These are phyloP conservation scores for Talaromyces sp. DNA, from an alignment of 2,329 filamentous ascomycete genomes.

Conservation along the genomic window DNA sequence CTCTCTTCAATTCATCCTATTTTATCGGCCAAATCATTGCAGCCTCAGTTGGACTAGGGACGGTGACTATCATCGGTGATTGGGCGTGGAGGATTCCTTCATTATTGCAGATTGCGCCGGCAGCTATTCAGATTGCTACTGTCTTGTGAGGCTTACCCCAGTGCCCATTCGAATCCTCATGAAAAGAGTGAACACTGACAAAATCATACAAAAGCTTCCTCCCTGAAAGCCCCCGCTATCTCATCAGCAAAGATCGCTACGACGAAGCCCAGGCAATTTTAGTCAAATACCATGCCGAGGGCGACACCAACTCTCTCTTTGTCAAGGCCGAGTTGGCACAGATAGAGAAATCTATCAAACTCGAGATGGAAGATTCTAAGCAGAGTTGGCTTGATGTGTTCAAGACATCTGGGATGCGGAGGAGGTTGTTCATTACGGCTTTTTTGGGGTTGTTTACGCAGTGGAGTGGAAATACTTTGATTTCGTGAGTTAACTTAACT, in stretches of 20 bases:
- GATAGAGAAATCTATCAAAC: slow-evolving; percentile 53
- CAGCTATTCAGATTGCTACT: slow-evolving; percentile 23
- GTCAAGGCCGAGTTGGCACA: slow-evolving; percentile 58
- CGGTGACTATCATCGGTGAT: slow-evolving; percentile 28
- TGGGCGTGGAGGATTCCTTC: slow-evolving; percentile 48
- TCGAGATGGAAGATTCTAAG: slow-evolving; percentile 47
- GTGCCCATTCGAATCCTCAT: background rate
- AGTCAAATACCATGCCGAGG: slow-evolving; percentile 49
- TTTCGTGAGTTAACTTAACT: slow-evolving; percentile 21
- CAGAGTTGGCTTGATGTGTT: slow-evolving; percentile 22
- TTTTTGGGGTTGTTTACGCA: slow-evolving; percentile 35
- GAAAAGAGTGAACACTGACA: background rate
- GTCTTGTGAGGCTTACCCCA: slow-evolving; percentile 12
- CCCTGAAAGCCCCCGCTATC: slow-evolving; percentile 24
- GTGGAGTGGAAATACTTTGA: slow-evolving; percentile 38
- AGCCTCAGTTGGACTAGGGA: slow-evolving; percentile 26
- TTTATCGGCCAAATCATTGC: slow-evolving; percentile 26
- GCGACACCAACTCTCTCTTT: slow-evolving; percentile 46
- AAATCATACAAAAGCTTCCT: slow-evolving; percentile 18
- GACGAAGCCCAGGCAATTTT: slow-evolving; percentile 28
- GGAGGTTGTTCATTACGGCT: slow-evolving; percentile 37
- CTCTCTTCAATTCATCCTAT: slow-evolving; percentile 53
- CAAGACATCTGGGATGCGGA: slow-evolving; percentile 32
- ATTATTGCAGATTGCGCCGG: slow-evolving; percentile 36
- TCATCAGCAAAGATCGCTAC: slow-evolving; percentile 23